Evolutionary conservation across 306 rosid genomes (phyloP), one percentile per base, ranked within the genome.

Genomic region (Begonia peltatifolia): DNA sequence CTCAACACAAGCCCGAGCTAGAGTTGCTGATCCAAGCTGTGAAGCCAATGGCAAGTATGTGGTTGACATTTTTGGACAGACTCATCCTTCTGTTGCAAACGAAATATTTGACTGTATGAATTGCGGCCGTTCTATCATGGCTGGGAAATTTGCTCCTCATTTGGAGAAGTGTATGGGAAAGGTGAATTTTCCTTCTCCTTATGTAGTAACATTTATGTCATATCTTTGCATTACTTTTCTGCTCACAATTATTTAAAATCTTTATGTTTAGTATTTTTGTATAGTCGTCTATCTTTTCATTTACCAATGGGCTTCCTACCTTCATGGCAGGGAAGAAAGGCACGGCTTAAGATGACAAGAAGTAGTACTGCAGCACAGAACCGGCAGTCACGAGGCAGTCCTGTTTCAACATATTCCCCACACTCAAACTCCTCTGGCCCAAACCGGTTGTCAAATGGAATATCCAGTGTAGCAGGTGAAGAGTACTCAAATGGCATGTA

Each of bases 111-210:
- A 77, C 11, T 92, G 99, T 79, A 83, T 92, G 99, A 92, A 92
- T 55, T 92, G 99, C 52, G 71, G 83, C 57, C 78, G 99, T 47
- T 50, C 93, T 42, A 76, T 86, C 53, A 53, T 73, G 71, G 99
- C 99, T 23, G 99, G 99, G 60, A 86, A 80, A 72, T 92, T 92
- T 64, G 99, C 99, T 53, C 99, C 99, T 68, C 99, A 92, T 74
- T 58, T 92, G 61, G 99, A 92, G 67, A 92, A 92, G 77, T 92
- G 99, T 78, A 92, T 92, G 99, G 99, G 99, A 53, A 92, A 87
- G 99, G 99, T 92, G 61, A 60, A 44, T 58, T 47, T 59, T 60
- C 58, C 53, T 53, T 49, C 54, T 18, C 48, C 42, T 14, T 51
- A 16, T 50, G 9, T 38, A 30, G 14, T 48, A 22, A 54, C 48